phyloP scores from a whole-genome alignment of 2,329 filamentous ascomycete species.

The Aspergillus hortae region DNA sequence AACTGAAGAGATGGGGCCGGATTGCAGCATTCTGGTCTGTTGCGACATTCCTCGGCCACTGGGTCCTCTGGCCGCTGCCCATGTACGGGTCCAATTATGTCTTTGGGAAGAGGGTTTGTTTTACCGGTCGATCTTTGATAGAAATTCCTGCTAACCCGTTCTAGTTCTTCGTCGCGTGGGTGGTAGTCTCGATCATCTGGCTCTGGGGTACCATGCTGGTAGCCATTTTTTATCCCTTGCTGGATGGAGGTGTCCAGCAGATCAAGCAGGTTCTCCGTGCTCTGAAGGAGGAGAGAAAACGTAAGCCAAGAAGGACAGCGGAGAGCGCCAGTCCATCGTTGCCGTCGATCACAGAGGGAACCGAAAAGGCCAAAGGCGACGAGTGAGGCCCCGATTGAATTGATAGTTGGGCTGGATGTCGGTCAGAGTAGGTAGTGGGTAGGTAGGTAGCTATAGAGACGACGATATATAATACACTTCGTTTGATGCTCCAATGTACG shows the following conservation, averaged over 20 bases:
- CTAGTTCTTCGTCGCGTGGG: conserved; percentile 50
- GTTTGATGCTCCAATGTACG: background rate
- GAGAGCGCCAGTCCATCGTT: background rate
- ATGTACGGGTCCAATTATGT: conserved; percentile 54
- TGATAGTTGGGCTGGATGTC: background rate
- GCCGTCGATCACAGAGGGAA: background rate
- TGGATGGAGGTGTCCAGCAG: conserved; percentile 43
- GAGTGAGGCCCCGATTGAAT: background rate
- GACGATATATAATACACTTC: background rate
- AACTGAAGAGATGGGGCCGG: conserved; percentile 46
- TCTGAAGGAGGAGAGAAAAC: background rate
- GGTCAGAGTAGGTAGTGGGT: background rate
- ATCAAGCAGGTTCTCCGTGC: conserved; percentile 19
- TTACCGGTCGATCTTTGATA: background rate
- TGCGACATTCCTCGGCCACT: conserved; percentile 52
- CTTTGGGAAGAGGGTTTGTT: conserved; percentile 41
- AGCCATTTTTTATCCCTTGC: conserved; percentile 48
- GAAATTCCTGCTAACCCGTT: background rate
- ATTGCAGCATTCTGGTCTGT: conserved; percentile 47
- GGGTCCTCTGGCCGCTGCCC: conserved; percentile 54
- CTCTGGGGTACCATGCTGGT: conserved; percentile 51
- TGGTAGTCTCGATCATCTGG: conserved; percentile 52
- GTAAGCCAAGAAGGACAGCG: background rate
- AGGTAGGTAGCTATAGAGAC: background rate
- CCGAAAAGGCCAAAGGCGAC: background rate